Conservation (phyloP, 805 yeast genomes). For the Myxozyma melibiosi region DNA sequence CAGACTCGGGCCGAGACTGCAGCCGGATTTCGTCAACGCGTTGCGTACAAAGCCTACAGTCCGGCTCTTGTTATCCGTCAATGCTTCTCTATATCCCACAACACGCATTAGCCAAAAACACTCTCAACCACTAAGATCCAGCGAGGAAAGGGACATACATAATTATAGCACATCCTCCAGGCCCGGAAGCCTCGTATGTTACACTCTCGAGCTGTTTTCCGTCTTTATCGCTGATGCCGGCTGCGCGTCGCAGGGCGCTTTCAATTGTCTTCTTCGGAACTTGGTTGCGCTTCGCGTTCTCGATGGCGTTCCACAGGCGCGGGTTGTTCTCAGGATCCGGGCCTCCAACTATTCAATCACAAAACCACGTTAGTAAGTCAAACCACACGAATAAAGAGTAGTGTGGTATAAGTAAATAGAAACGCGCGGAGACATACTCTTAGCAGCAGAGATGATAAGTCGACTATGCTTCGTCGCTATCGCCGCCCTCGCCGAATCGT, state of each 20-base stretch:
- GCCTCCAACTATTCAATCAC: constrained; percentile 66
- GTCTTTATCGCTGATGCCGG: constrained; percentile 59
- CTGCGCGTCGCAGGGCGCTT: constrained; percentile 81
- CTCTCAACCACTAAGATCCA: not conserved
- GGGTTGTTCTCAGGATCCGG: constrained; percentile 63
- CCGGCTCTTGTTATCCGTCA: constrained; percentile 85
- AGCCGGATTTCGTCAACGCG: constrained; percentile 64
- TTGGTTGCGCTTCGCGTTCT: constrained; percentile 72
- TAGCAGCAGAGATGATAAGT: constrained; percentile 74
- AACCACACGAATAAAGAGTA: no score
- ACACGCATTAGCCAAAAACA: not conserved
- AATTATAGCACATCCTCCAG: constrained; percentile 85
- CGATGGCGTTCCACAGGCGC: constrained; percentile 69
- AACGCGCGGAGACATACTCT: constrained; percentile 42
- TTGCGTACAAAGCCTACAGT: constrained; percentile 75
- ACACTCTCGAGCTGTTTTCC: constrained; percentile 53
- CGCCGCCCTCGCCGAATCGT: constrained; percentile 76
- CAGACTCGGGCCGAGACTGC: constrained; percentile 71
- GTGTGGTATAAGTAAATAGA: no score
- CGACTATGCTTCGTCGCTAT: constrained; percentile 71
- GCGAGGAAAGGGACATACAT: constrained; percentile 41
- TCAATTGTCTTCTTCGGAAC: constrained; percentile 85
- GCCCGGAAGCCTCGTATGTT: constrained; percentile 86
- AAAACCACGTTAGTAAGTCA: no score
- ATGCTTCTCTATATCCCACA: constrained; percentile 54